Base-by-base conservation (phyloP, 345 rosid genomes). In the Diplotaxis tenuifolia region DNA sequence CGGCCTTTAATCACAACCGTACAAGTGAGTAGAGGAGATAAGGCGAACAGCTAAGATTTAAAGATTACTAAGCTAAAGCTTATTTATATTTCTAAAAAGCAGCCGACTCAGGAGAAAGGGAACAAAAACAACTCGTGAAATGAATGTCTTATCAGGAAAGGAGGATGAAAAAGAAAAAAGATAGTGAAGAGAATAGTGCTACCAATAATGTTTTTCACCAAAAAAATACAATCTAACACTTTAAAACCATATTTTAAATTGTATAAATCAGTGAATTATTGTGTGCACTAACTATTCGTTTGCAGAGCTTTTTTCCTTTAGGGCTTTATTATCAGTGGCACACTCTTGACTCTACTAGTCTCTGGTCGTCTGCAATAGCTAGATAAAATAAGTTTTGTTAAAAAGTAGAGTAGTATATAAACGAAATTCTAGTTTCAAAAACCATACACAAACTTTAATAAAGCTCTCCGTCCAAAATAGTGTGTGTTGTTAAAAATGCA, bases 101-200 rank as follows among this genome's bases (percentile, higher is more conserved):
- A 75, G 70, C 79, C 74, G 70, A 75, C 79, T 75, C 69, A 38
- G 67, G 74, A 75, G 74, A 28, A 42, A 75, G 54, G 65, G 79
- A 62, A 62, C 74, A 75, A 66, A 65, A 68, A 75, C 74, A 75
- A 69, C 79, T 75, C 74, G 74, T 69, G 79, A 69, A 47, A 28
- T 69, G 59, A 75, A 69, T 75, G 79, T 75, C 79, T 62, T 62
- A 54, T 75, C 75, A 75, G 63, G 45, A 18, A 47, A 49, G 11
- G 15, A 7, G 8, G 22, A 23, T 14, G 38, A 57, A 7, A 45
- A 54, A 52, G 18, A 20, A 47, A 45, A 11, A 38, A 54, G 71
- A 32, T 9, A 36, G 49, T 7, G 21, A 57, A 10, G 9, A 66
- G 38, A 19, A 62, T 61, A 62, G 74, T 68, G 73, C 68, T 60